phyloP scores from a whole-genome alignment of 345 rosid genomes.

The Salix brachista region DNA sequence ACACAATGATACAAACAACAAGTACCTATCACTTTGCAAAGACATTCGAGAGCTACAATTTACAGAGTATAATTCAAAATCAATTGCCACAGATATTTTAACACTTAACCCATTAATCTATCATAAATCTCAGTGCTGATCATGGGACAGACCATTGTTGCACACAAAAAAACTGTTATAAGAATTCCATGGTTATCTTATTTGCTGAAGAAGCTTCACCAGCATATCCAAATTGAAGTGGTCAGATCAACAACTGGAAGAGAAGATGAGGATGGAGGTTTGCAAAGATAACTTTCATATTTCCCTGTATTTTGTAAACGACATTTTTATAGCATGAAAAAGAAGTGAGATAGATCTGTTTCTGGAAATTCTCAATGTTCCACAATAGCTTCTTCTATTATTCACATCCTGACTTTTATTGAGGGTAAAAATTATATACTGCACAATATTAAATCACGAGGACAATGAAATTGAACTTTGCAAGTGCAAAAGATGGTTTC shows the following conservation, averaged over 20 bases:
- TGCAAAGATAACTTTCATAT: background rate
- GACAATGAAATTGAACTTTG: background rate
- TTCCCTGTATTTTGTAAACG: background rate
- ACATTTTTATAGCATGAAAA: background rate
- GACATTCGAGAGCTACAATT: background rate
- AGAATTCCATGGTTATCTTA: background rate
- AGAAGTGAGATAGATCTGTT: background rate
- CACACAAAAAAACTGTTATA: background rate
- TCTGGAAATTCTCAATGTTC: background rate
- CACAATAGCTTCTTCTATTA: background rate
- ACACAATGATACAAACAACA: background rate
- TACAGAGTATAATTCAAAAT: background rate
- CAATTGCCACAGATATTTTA: background rate
- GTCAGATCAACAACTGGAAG: background rate
- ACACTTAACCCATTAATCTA: background rate
- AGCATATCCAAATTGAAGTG: background rate
- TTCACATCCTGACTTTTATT: background rate
- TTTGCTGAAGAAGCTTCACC: background rate
- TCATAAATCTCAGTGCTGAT: background rate
- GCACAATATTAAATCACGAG: background rate
- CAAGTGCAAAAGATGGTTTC: background rate
- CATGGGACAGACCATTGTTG: background rate
- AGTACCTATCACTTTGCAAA: background rate
- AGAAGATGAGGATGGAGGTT: background rate
- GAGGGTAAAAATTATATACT: background rate